phyloP scores from a whole-genome alignment of 2,329 filamentous ascomycete species.

The Cladosporium sp. region DNA sequence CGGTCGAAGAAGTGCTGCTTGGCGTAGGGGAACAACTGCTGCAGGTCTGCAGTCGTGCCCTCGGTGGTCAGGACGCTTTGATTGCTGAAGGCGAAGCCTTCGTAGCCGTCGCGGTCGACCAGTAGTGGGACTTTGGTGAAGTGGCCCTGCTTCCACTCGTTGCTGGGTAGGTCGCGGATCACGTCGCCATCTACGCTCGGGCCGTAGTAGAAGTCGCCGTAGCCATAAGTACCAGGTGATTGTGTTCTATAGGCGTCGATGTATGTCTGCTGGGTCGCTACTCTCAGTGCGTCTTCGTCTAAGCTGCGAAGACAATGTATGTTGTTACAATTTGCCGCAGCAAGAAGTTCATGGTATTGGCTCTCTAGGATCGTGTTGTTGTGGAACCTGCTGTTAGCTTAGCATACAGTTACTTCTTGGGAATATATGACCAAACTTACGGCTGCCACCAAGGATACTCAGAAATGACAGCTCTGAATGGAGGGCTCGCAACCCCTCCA shows the following conservation, averaged over 20 bases:
- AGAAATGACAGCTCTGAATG: slow-evolving; percentile 47
- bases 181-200: slow-evolving; percentile 44
- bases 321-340: slow-evolving; percentile 33
- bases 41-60: slow-evolving; percentile 35
- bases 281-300: background rate
- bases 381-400: background rate
- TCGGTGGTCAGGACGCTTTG: slow-evolving; percentile 29
- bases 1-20: slow-evolving; percentile 41
- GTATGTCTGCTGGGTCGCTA: slow-evolving; percentile 13
- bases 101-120: slow-evolving; percentile 38
- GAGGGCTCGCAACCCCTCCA: slow-evolving; percentile 27
- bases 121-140: slow-evolving; percentile 40
- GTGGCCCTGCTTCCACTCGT: slow-evolving; percentile 35
- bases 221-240: slow-evolving; percentile 30
- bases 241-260: background rate
- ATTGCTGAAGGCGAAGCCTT: slow-evolving; percentile 41
- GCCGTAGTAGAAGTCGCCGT: slow-evolving; percentile 46
- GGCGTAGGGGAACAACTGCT: slow-evolving; percentile 38
- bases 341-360: slow-evolving; percentile 27
- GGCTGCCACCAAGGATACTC: slow-evolving; percentile 41
- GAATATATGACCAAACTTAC: background rate
- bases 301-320: slow-evolving; percentile 31
- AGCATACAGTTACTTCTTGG: background rate
- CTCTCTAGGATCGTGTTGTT: slow-evolving; percentile 34
- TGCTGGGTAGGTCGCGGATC: slow-evolving; percentile 39